These are phyloP conservation scores for Salix koriyanagi DNA, from an alignment of 345 rosid genomes.

Conservation along the genomic window DNA sequence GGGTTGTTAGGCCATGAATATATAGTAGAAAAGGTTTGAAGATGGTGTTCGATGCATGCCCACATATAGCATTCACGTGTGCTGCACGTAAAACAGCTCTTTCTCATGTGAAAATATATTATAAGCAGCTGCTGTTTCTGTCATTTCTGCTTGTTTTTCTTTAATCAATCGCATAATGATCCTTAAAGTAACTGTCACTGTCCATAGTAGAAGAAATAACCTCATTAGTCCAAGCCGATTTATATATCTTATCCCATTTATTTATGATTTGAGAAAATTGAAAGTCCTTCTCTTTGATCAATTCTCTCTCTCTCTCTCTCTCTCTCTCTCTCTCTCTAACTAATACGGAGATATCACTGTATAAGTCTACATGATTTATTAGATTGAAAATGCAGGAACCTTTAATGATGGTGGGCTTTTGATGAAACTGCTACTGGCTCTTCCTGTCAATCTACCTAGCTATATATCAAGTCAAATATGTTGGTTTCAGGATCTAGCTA, in stretches of 20 bases:
- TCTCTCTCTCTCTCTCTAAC: not conserved
- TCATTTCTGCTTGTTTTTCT: slow-evolving; percentile 15
- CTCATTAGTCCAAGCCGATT: slow-evolving; percentile 12
- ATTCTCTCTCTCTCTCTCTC: no score
- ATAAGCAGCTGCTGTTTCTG: slow-evolving; percentile 7
- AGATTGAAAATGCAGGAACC: not conserved
- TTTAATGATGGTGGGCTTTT: not conserved
- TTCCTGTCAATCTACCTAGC: not conserved
- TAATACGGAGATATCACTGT: not conserved
- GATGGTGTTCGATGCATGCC: slow-evolving; percentile 25
- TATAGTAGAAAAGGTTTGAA: slow-evolving; percentile 19
- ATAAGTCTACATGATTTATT: not conserved
- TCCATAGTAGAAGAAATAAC: slow-evolving; percentile 20
- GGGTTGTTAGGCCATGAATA: slow-evolving; percentile 38
- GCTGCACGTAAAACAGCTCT: slow-evolving; percentile 20
- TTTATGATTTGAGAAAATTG: not conserved
- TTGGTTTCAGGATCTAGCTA: not conserved
- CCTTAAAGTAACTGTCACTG: slow-evolving; percentile 23
- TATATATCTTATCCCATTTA: not conserved
- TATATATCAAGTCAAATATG: not conserved
- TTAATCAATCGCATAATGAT: slow-evolving; percentile 13
- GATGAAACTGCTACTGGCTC: not conserved
- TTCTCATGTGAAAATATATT: not conserved
- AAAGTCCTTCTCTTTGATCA: not conserved
- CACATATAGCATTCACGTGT: slow-evolving; percentile 38